Evolutionary conservation across 257 asterid species (phyloP), one percentile per base, ranked within the genome.

Genomic region (Thymus mandschuricus): DNA sequence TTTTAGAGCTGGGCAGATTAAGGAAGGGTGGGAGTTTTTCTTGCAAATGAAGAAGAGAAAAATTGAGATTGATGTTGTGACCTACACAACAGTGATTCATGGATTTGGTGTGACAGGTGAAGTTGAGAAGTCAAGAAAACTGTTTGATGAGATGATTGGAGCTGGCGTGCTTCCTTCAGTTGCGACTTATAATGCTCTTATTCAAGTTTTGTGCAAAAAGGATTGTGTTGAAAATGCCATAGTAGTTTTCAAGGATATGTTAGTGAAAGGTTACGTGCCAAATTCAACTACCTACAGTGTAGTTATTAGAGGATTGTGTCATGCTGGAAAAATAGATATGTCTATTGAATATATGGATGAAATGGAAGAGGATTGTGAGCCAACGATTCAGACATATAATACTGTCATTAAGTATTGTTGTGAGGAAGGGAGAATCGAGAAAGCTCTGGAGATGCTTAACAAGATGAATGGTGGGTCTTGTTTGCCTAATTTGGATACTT

Each of bases 81-180:
- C 93, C 70, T 95, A 89, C 78, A 95, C 99, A 11, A 95, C 95
- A 11, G 59, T 92, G 69, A 88, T 91, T 78, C 97, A 95, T 40
- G 98, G 98, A 38, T 75, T 88, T 77, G 99, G 99, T 66, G 91
- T 87, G 29, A 76, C 75, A 0, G 99, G 99, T 9, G 96, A 88
- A 71, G 89, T 92, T 69, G 85, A 75, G 73, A 86, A 77, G 76
- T 89, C 99, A 5, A 84, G 73, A 41, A 88, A 82, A 73, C 80
- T 92, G 78, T 88, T 95, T 52, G 70, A 74, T 73, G 97, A 89
- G 74, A 91, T 95, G 98, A 63, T 84, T 65, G 89, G 86, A 50
- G 89, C 85, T n/a, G 99, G 99, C 12, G 86, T 95, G 57, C 89
- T 95, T 64, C 99, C 99, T 1, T 88, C 98, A 0, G 78, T 92